Base-by-base conservation (phyloP, 768 basidiomycete species). In the Xerocomus brunneocitrinus region DNA sequence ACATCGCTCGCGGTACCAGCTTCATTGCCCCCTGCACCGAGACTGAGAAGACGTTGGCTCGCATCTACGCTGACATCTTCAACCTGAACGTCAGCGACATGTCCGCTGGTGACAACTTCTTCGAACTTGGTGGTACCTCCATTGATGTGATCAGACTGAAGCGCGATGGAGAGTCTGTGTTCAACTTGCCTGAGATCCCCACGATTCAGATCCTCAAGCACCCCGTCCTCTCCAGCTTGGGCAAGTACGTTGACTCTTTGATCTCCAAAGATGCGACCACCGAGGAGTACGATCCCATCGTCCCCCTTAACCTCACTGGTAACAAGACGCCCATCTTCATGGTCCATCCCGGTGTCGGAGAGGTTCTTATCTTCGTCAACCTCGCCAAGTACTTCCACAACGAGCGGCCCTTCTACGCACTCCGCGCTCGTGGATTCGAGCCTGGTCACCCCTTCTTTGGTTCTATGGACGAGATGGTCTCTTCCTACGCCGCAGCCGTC, bases 361-460 rank as follows among this genome's bases (percentile, higher is more conserved):
- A 73, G 41, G 63, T 73, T 7, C 60, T 73, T 8, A 68, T 73
- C 43, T 76, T 76, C 62, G 65, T 77, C 45, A 75, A 74, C 57
- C 65, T 77, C 10, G 74, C 75, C 2, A 73, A 72, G 19, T 68
- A 66, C 34, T 68, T 77, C 49, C 66, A 65, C 19, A 71, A 73
- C 27, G 73, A 77, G 13, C 68, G 76, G 0, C 75, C 75, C 6
- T 66, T 77, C 34, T 77, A 77, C 51, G 76, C 76, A 3, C 63
- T 77, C 44, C 75, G 75, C 19, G 76, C 76, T 5, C 67, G 73
- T 30, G 76, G 76, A 8, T 76, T 77, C 52, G 76, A 76, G 42
- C 64, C 66, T 5, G 69, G 64, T 22, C 70, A 77, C 43, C 60
- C 60, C 0, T 67, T 69, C 54, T 75, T 75, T 49, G 47, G 53